Evolutionary conservation across 2,329 filamentous ascomycete species (phyloP).

Genomic region (Fusarium abutilonis): DNA sequence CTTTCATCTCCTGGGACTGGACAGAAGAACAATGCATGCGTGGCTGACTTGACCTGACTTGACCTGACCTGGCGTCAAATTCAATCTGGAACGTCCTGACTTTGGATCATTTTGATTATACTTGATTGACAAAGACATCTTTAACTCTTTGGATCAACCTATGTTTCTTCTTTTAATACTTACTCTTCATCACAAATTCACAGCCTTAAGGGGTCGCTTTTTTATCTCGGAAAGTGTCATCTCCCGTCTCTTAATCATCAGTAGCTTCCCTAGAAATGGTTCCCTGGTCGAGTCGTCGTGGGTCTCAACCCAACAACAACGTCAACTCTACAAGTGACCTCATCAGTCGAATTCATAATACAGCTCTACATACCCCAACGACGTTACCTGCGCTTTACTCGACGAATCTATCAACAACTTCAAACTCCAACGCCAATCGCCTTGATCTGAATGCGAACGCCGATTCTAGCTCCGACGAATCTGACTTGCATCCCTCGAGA

Average conservation of each 20-base stretch:
- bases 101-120: slow-evolving; percentile 29
- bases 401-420: slow-evolving; percentile 8
- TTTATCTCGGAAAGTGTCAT: no score
- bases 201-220: background rate
- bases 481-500: slow-evolving; percentile 49
- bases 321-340: slow-evolving; percentile 44
- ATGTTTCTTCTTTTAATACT: slow-evolving; percentile 9
- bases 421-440: slow-evolving; percentile 31
- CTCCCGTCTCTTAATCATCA: slow-evolving; percentile 23
- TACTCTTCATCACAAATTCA: background rate
- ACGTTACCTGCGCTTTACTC: slow-evolving; percentile 40
- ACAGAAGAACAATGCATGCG: slow-evolving; percentile 14
- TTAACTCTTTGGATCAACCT: background rate
- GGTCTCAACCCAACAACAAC: slow-evolving; percentile 44
- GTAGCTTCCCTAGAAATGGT: slow-evolving; percentile 46
- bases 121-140: slow-evolving; percentile 19
- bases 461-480: slow-evolving; percentile 59
- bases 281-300: slow-evolving; percentile 47
- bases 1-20: slow-evolving; percentile 1
- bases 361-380: slow-evolving; percentile 49
- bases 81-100: slow-evolving; percentile 18
- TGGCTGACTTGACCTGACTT: slow-evolving; percentile 1
- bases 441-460: slow-evolving; percentile 45
- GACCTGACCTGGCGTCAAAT: slow-evolving; percentile 15
- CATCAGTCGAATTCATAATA: slow-evolving; percentile 51